Evolutionary conservation across 352 stramenopile genomes (phyloP), one percentile per base, ranked within the genome.

Genomic region (Pythium chondricola): DNA sequence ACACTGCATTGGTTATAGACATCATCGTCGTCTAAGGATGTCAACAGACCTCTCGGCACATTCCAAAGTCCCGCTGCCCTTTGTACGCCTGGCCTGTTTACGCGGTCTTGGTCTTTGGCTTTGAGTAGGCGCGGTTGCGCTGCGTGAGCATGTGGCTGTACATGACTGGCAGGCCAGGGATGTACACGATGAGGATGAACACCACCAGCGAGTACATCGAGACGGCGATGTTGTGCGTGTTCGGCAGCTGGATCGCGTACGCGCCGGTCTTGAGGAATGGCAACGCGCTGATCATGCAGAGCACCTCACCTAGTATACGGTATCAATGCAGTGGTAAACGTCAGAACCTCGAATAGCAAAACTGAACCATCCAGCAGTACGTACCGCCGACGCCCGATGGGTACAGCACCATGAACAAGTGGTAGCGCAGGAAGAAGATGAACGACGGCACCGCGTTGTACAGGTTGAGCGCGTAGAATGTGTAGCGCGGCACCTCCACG

Each of bases 321-420:
- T 4, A 39, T 14, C 14, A 27, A n/a, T 31, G 30, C 21, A 40
- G 22, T 13, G 20, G n/a, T 27, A n/a, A 41, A 4, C 6, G 17
- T 8, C 3, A 18, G 11, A 21, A 14, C 13, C 29, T 17, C 26
- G 20, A 30, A n/a, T 27, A 17, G 20, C 20, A 7, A n/a, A 33
- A 20, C 9, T 20, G 17, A 55, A 40, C 13, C 10, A 32, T 21
- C 5, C 10, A 39, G 22, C 18, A 63, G 2, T 31, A 64, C 71
- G 93, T 89, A 65, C 95, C 95, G 3, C 77, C 77, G 49, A 99
- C 97, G 43, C 95, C 96, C 35, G 92, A 98, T 11, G 96, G 96
- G 74, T 99, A 99, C 16, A 99, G 78, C 48, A 99, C 68, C 59
- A 96, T 93, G 76, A 99, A 99, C 20, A 99, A 75, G 48, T 97